Percentiles rank a stretch among this genome's conserved stretches.
phyloP scores from a whole-genome alignment of 257 asterid genomes.

The Parsonsia alboflavescens region DNA sequence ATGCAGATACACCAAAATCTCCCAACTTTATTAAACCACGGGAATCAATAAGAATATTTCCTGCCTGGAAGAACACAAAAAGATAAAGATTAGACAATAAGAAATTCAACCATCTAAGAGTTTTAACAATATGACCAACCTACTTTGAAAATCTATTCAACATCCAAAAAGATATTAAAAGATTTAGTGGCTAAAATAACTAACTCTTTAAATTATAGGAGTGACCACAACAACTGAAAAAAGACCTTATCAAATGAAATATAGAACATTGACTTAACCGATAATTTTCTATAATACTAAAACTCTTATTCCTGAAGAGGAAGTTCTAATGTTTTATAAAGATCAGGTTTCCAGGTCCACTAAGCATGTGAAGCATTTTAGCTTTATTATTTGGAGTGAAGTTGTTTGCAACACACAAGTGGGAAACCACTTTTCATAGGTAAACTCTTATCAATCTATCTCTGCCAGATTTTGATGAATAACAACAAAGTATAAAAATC shows the following conservation, averaged over 20 bases:
- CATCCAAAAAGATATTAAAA: background rate
- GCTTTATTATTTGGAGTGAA: background rate
- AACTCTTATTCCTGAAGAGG: background rate
- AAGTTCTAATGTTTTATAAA: background rate
- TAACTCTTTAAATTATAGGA: background rate
- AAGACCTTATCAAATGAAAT: background rate
- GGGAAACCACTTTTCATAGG: background rate
- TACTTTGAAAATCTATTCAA: background rate
- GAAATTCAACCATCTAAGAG: background rate
- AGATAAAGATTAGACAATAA: background rate
- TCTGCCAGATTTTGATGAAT: background rate
- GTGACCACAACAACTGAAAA: background rate
- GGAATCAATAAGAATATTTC: slow-evolving; percentile 79
- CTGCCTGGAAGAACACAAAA: slow-evolving; percentile 57
- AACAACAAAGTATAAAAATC: background rate
- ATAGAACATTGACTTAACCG: background rate
- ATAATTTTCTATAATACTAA: background rate
- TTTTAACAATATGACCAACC: background rate
- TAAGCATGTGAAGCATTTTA: background rate
- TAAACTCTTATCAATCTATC: background rate
- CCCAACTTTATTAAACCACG: slow-evolving; percentile 93
- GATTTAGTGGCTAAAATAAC: background rate
- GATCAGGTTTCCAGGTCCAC: background rate
- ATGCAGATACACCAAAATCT: slow-evolving; percentile 99
- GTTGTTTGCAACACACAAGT: background rate